Percentiles rank a stretch among this genome's conserved stretches.
phyloP scores from a whole-genome alignment of 2,329 filamentous ascomycete species.

The Sporothrix humicola region DNA sequence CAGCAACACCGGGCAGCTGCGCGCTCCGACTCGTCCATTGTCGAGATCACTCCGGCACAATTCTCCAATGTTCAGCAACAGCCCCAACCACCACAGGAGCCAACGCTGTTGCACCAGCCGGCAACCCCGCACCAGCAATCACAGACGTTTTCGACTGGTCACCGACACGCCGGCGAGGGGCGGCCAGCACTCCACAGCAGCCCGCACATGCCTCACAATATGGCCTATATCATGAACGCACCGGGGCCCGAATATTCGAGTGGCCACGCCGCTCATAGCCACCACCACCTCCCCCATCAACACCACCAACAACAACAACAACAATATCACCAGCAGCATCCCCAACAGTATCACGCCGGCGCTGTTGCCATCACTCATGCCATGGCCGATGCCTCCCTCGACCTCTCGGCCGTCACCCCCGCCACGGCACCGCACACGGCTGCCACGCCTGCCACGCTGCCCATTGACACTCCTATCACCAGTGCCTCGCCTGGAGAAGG shows the following conservation, averaged over 20 bases:
- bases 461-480: slow-evolving; percentile 23
- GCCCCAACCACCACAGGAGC: neutral
- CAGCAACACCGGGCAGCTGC: neutral
- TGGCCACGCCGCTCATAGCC: too few species aligned
- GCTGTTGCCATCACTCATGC: neutral
- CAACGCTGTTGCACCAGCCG: neutral
- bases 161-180: neutral
- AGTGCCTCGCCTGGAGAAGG: slow-evolving; percentile 7
- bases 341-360: neutral
- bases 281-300: too few species aligned
- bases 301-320: too few species aligned
- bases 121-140: neutral
- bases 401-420: slow-evolving; percentile 9
- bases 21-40: slow-evolving; percentile 32
- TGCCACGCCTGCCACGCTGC: neutral
- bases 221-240: too few species aligned
- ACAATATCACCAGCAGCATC: neutral
- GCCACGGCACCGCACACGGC: slow-evolving; percentile 5
- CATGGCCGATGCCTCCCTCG: neutral
- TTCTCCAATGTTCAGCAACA: slow-evolving; percentile 26
- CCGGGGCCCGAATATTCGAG: too few species aligned
- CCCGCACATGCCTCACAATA: neutral
- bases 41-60: slow-evolving; percentile 34
- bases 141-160: neutral
- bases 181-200: neutral